Evolutionary conservation across 129 eudicot species (phyloP).

Genomic region (Arctium minus): DNA sequence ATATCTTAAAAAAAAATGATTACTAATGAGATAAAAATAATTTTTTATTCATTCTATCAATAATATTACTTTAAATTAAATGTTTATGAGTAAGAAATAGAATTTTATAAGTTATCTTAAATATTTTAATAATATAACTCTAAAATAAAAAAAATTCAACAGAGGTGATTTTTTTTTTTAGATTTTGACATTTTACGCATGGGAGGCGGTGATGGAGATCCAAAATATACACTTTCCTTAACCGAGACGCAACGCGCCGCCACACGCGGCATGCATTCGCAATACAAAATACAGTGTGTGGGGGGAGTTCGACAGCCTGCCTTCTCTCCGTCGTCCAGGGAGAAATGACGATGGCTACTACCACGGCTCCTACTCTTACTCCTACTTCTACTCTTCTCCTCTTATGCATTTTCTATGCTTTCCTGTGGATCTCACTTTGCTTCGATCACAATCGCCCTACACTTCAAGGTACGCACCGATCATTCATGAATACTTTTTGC

Average conservation of each 20-base stretch:
- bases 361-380: neutral
- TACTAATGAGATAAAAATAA: too few relatives aligned
- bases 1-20: too few relatives aligned
- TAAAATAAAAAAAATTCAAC: too few relatives aligned
- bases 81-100: too few relatives aligned
- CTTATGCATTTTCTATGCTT: constrained; percentile 16
- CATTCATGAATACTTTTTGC: neutral
- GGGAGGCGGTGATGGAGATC: too few relatives aligned
- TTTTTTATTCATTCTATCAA: too few relatives aligned
- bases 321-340: neutral
- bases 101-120: too few relatives aligned
- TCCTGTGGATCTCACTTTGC: constrained; percentile 35
- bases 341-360: neutral
- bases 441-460: neutral
- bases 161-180: too few relatives aligned
- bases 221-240: neutral
- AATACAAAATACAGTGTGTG: neutral
- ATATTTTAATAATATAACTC: too few relatives aligned
- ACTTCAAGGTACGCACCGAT: constrained; percentile 16
- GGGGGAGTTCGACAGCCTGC: neutral
- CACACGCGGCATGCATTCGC: constrained; percentile 19
- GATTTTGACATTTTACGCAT: too few relatives aligned
- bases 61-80: too few relatives aligned
- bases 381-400: constrained; percentile 21
- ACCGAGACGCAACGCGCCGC: constrained; percentile 24